Percentiles rank a stretch among this genome's conserved stretches.
Conservation (phyloP, 768 basidiomycete species). For the Tulasnella sp. region DNA sequence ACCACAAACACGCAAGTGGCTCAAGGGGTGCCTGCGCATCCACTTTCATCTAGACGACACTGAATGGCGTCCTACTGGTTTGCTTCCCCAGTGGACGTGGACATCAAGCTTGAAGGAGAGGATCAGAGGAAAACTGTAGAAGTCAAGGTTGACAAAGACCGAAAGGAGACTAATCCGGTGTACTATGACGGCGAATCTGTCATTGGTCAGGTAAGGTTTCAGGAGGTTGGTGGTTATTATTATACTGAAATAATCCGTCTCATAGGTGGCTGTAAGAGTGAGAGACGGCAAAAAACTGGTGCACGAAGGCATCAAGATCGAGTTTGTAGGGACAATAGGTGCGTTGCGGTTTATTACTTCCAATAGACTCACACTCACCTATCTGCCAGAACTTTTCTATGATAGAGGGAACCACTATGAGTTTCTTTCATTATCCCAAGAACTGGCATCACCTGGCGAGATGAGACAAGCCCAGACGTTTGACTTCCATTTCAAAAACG, state of each 20-base stretch:
- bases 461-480: conserved; percentile 93
- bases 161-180: conserved; percentile 67
- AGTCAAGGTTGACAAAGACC: conserved; percentile 80
- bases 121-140: conserved; percentile 82
- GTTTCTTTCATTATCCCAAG: conserved; percentile 89
- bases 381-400: conserved; percentile 66
- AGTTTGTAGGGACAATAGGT: conserved; percentile 95
- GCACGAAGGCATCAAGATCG: conserved; percentile 95
- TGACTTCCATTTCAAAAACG: conserved; percentile 96
- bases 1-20: neutral
- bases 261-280: conserved; percentile 70
- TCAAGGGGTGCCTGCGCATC: neutral
- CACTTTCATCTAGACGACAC: neutral
- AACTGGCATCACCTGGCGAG: conserved; percentile 90
- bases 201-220: conserved; percentile 53
- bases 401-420: conserved; percentile 98
- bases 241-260: neutral
- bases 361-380: neutral
- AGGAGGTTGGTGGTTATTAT: neutral
- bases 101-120: conserved; percentile 77
- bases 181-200: conserved; percentile 96
- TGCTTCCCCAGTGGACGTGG: conserved; percentile 78
- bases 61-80: conserved; percentile 78
- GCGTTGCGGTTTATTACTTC: conserved; percentile 22
- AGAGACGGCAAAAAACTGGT: conserved; percentile 89